Conservation (phyloP, 1,284 basidiomycete species). For the Austroboletus rostrupii region DNA sequence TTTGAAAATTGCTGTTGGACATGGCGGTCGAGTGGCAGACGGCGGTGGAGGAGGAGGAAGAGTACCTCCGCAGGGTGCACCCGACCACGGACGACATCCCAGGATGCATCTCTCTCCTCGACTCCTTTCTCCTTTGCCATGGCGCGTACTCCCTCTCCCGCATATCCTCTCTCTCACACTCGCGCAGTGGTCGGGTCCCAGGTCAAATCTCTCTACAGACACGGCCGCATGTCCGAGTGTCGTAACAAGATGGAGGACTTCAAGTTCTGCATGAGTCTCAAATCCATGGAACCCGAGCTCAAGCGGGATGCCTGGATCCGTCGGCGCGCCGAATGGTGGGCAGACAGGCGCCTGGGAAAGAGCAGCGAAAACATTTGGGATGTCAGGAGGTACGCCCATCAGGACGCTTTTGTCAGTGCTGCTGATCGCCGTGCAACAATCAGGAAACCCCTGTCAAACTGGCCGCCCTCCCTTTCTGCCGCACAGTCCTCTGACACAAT, state of each 20-base stretch:
- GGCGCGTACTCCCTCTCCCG: conserved; percentile 40
- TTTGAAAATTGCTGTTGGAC: conserved; percentile 26
- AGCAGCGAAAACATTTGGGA: conserved; percentile 97
- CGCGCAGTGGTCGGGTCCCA: conserved; percentile 74
- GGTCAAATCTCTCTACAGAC: conserved; percentile 82
- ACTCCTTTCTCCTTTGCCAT: conserved; percentile 77
- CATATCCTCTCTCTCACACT: conserved; percentile 9
- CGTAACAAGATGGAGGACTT: conserved; percentile 83
- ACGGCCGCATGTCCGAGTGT: conserved; percentile 79
- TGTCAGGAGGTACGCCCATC: conserved; percentile 56
- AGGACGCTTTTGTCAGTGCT: neutral
- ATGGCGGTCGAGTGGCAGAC: conserved; percentile 47
- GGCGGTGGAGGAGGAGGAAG: conserved; percentile 61
- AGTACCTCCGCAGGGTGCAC: conserved; percentile 56
- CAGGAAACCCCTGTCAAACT: conserved; percentile 25
- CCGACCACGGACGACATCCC: conserved; percentile 79
- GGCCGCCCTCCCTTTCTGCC: conserved; percentile 27
- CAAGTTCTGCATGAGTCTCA: conserved; percentile 91
- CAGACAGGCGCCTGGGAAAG: conserved; percentile 62
- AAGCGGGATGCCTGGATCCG: conserved; percentile 81
- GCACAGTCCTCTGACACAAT: conserved; percentile 23
- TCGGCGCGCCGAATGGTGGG: conserved; percentile 90
- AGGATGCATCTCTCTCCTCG: conserved; percentile 73
- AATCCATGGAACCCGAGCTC: conserved; percentile 73
- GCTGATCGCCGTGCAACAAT: conserved; percentile 1